Base-by-base conservation (phyloP, 208 protist species). In the Leishmania guyanensis region DNA sequence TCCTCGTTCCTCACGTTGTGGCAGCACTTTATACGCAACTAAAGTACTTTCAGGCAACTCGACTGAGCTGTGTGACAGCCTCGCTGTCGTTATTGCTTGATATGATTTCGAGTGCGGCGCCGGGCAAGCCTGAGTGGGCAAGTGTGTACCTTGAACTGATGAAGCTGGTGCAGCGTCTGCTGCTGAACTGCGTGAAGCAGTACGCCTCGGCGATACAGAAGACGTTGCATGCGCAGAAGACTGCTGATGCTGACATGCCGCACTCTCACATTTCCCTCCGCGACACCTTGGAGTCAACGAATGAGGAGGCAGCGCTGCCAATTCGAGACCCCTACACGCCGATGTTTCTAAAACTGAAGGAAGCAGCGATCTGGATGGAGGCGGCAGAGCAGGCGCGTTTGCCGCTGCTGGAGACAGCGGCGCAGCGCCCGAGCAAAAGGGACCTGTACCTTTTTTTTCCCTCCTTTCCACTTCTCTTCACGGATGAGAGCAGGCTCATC, bases 31-130 rank as follows among this genome's bases (percentile, higher is more conserved):
- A 85, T 64, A 72, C 64, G 46, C 82, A 85, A 50, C 65, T 85
- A 0, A 79, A 75, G 20, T 85, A 82, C 77, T 85, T 82, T 46
- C 82, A 85, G 36, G 82, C 78, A 16, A 82, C 82, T 50, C 82
- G 82, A 17, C 82, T 82, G 26, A 72, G 77, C 77, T 85, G 82
- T 73, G 65, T 81, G 22, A 12, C 26, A 26, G 75, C 77, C 51
- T 81, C 73, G 8, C 77, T 85, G 22, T 78, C 77, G 50, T 51
- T 85, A 20, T 73, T 85, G 17, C 71, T 85, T 20, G 68, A 73
- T 12, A 43, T 85, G 22, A 74, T 82, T n/a, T 64, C 82, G 3
- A 39, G 17, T 10, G 65, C 56, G 29, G 36, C 50, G 6, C 50
- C 73, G 53, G 75, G 62, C 2, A 68, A 29, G 26, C 26, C 46